These are phyloP conservation scores for Eutrema yunnanense DNA, from an alignment of 345 rosid species.

Conservation along the genomic window DNA sequence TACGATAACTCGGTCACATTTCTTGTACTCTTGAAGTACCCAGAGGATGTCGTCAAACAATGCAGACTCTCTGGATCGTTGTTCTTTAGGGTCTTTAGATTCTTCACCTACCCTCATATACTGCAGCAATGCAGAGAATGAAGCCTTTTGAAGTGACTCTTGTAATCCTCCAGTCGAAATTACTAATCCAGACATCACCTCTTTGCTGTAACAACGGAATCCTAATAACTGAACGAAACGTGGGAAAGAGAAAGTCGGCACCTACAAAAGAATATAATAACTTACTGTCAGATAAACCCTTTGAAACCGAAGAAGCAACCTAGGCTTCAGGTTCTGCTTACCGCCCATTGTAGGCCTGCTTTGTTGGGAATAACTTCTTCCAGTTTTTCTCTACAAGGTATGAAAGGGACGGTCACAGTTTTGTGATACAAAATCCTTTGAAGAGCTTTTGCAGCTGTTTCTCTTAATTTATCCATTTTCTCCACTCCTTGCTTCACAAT, in stretches of 20 bases:
- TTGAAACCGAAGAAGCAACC: slow-evolving; percentile 6
- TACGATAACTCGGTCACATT: slow-evolving; percentile 68
- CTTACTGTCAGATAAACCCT: not conserved
- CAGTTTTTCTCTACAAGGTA: slow-evolving; percentile 62
- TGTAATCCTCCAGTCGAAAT: slow-evolving; percentile 89
- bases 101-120: slow-evolving; percentile 49
- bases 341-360: slow-evolving; percentile 62
- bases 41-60: slow-evolving; percentile 64
- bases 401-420: slow-evolving; percentile 47
- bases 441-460: slow-evolving; percentile 75
- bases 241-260: slow-evolving; percentile 76
- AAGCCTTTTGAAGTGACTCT: slow-evolving; percentile 70
- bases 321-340: slow-evolving; percentile 30
- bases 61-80: slow-evolving; percentile 41
- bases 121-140: slow-evolving; percentile 60
- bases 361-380: slow-evolving; percentile 61
- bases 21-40: slow-evolving; percentile 70
- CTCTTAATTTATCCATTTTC: slow-evolving; percentile 94
- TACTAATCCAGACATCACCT: slow-evolving; percentile 74
- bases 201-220: slow-evolving; percentile 60
- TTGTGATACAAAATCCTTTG: slow-evolving; percentile 64
- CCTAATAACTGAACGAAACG: slow-evolving; percentile 62
- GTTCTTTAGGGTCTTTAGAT: slow-evolving; percentile 26
- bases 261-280: slow-evolving; percentile 48
- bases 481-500: slow-evolving; percentile 86